Evolutionary conservation across 345 rosid genomes (phyloP).

Genomic region (Combretum micranthum): DNA sequence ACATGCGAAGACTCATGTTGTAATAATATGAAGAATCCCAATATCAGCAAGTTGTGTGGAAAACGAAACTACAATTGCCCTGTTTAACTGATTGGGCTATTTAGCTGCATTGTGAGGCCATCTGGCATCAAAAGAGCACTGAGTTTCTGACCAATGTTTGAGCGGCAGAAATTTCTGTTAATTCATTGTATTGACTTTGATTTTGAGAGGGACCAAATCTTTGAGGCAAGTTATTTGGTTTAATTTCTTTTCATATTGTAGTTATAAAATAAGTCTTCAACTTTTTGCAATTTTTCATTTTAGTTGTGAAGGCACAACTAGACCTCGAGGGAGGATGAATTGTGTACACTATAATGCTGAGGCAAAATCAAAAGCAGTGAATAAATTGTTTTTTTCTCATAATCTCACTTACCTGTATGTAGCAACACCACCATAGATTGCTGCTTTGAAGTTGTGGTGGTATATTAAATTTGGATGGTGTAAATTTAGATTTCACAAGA

Average conservation of each 20-base stretch:
- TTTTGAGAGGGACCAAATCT: not conserved
- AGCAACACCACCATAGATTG: too few relatives aligned
- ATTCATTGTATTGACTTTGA: constrained; percentile 8
- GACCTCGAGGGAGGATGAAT: too few relatives aligned
- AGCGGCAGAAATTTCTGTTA: constrained; percentile 10
- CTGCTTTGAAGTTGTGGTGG: too few relatives aligned
- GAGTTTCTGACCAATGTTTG: not conserved
- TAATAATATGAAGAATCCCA: constrained; percentile 17
- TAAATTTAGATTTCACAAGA: too few relatives aligned
- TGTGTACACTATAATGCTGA: too few relatives aligned
- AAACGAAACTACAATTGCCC: not conserved
- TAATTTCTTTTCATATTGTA: not conserved
- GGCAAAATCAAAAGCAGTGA: too few relatives aligned
- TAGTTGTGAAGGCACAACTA: too few relatives aligned
- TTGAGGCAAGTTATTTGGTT: constrained; percentile 3
- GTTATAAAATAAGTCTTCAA: too few relatives aligned
- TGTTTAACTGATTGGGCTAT: constrained; percentile 9
- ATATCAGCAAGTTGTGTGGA: constrained; percentile 4
- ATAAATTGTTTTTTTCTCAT: too few relatives aligned
- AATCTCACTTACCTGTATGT: too few relatives aligned
- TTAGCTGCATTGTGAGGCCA: constrained; percentile 1
- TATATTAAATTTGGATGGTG: too few relatives aligned
- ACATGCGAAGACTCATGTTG: constrained; percentile 69
- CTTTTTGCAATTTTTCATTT: not conserved
- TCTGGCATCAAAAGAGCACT: not conserved